Evolutionary conservation across 2,329 filamentous ascomycete species (phyloP), one percentile per base, ranked within the genome.

Genomic region (Fusarium euwallaceae): DNA sequence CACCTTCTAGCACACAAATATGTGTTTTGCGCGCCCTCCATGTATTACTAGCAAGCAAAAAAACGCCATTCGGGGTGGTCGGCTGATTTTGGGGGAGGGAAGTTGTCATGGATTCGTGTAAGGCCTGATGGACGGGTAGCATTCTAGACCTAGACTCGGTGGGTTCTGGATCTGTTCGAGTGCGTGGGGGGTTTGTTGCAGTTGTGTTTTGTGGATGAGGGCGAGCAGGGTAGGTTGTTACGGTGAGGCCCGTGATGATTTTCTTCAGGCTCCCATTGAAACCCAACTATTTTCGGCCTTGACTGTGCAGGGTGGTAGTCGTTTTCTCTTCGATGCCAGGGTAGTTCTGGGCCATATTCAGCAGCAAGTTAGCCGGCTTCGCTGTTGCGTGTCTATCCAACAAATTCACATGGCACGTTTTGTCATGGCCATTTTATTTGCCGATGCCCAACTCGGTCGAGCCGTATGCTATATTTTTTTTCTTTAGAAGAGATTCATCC

Each of bases 61-160:
- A 39, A 17, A 10, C 37, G 32, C 58, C 39, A 56, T 43, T 43
- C 56, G 24, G 24, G 22, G 22, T 69, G 45, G 37, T 56, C 29
- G 11, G 45, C 51, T 51, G 34, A 56, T 37, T 36, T 36, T 32
- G 22, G 22, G 45, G 17, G n/a, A n/a, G 24, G 29, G 55, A 7
- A 9, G 22, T 61, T 61, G 58, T 55, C 51, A 64, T 53, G 20
- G 29, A 64, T 65, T 61, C 16, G 5, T 45, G 39, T 7, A 61
- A 61, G 17, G 39, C 27, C 6, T 3, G 14, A 41, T 20, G 20
- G 58, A 29, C 14, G 29, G 53, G 27, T 56, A 32, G 4, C 17
- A 20, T 36, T 58, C 32, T 36, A 37, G 53, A 37, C 32, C 20
- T 3, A 9, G 32, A 7, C 17, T 34, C 11, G 27, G 56, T 60